A percentile compares a stretch with the other conserved stretches of the same genome.
Conservation (phyloP, 2,329 filamentous ascomycete species). For the Colletotrichum sp. region DNA sequence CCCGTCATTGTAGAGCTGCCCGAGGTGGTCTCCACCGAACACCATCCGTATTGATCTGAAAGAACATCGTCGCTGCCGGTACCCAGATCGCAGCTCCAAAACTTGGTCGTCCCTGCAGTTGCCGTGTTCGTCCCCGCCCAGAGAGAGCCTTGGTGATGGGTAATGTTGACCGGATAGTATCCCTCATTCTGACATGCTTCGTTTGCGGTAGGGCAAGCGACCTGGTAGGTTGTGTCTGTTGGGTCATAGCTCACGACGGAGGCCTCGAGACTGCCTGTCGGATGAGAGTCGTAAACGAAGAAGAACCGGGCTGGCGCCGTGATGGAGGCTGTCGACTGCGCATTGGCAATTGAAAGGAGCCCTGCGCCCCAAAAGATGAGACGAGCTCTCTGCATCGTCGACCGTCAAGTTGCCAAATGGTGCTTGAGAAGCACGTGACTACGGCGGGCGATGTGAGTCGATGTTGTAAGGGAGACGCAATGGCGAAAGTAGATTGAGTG, state of each 20-base stretch:
- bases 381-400: background rate
- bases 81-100: constrained; percentile 1
- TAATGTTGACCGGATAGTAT: constrained; percentile 7
- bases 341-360: background rate
- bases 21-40: background rate
- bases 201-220: background rate
- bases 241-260: background rate
- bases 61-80: background rate
- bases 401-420: background rate
- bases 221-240: background rate
- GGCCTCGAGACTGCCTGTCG: constrained; percentile 5
- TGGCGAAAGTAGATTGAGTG: background rate
- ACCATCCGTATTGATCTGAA: background rate
- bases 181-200: background rate
- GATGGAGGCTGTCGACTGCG: background rate
- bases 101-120: constrained; percentile 1
- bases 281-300: constrained; percentile 9
- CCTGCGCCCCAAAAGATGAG: background rate
- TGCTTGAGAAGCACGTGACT: background rate
- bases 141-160: background rate
- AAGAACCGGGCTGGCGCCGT: constrained; percentile 1
- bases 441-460: background rate
- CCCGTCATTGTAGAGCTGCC: background rate
- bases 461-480: background rate
- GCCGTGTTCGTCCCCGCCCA: constrained; percentile 10